Evolutionary conservation across 768 basidiomycete genomes (phyloP).

Genomic region (Pholiota microspora): DNA sequence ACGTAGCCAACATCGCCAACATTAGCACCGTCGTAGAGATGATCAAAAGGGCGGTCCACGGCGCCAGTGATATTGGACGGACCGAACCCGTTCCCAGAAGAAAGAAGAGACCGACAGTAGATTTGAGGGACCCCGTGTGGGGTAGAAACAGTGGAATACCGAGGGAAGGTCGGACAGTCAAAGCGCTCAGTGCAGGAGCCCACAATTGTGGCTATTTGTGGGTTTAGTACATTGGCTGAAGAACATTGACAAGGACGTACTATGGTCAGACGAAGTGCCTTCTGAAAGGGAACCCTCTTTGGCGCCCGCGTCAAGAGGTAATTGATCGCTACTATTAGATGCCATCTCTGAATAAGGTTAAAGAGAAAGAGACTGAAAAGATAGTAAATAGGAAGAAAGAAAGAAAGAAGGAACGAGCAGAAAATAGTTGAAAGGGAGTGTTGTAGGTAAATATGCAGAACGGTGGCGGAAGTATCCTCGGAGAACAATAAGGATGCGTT

Average conservation of each 20-base stretch:
- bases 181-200: not conserved
- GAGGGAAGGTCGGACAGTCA: not conserved
- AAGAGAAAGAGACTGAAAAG: not conserved
- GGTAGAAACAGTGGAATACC: not conserved
- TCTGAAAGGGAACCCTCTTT: not conserved
- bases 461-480: no score
- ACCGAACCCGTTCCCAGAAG: slow-evolving; percentile 2
- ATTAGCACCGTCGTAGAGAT: not conserved
- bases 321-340: not conserved
- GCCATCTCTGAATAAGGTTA: not conserved
- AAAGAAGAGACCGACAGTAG: slow-evolving; percentile 4
- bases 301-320: not conserved
- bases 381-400: not conserved
- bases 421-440: not conserved
- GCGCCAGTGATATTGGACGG: slow-evolving; percentile 6
- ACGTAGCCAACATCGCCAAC: slow-evolving; percentile 6
- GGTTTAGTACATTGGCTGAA: not conserved
- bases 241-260: not conserved
- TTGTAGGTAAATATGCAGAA: not conserved
- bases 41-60: not conserved
- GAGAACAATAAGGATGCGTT: not conserved
- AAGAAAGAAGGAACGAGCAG: not conserved
- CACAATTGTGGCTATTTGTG: not conserved
- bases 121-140: slow-evolving; percentile 6
- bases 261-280: not conserved